phyloP scores from a whole-genome alignment of 2,329 filamentous ascomycete species.

The Penicillium griseofulvum region DNA sequence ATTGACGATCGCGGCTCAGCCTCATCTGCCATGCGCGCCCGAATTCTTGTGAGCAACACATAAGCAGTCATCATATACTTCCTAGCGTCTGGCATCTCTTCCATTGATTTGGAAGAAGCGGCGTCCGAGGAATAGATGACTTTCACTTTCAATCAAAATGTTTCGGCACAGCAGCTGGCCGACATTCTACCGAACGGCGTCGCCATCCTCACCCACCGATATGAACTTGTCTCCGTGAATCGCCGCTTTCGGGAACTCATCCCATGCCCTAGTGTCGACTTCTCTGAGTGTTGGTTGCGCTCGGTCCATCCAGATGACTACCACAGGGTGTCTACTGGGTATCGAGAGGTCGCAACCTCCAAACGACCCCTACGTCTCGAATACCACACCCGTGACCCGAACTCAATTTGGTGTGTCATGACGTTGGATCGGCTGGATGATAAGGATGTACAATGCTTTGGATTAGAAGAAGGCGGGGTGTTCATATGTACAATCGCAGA shows the following conservation, averaged over 20 bases:
- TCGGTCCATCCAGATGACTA: slow-evolving; percentile 23
- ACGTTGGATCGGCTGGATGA: slow-evolving; percentile 15
- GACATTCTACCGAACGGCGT: slow-evolving; percentile 26
- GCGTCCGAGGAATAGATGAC: not conserved
- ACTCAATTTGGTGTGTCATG: slow-evolving; percentile 21
- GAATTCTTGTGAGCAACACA: not conserved
- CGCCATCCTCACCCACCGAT: slow-evolving; percentile 20
- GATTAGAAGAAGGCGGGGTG: slow-evolving; percentile 5
- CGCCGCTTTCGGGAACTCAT: slow-evolving; percentile 21
- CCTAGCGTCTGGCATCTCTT: not conserved
- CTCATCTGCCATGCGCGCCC: not conserved
- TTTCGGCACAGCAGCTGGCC: slow-evolving; percentile 27
- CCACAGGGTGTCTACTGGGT: slow-evolving; percentile 12
- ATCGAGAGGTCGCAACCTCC: slow-evolving; percentile 1
- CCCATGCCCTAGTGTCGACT: not conserved
- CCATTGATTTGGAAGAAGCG: not conserved
- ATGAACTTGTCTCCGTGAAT: slow-evolving; percentile 22
- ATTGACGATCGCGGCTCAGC: not conserved
- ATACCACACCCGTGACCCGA: slow-evolving; percentile 19
- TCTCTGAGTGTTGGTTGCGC: slow-evolving; percentile 15
- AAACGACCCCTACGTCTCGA: slow-evolving; percentile 20
- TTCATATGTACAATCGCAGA: slow-evolving; percentile 62
- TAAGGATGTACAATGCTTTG: slow-evolving; percentile 11
- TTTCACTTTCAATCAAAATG: slow-evolving; percentile 3
- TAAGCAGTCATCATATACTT: not conserved